Base-by-base conservation (phyloP, 129 eudicot genomes). In the Daucus carota region DNA sequence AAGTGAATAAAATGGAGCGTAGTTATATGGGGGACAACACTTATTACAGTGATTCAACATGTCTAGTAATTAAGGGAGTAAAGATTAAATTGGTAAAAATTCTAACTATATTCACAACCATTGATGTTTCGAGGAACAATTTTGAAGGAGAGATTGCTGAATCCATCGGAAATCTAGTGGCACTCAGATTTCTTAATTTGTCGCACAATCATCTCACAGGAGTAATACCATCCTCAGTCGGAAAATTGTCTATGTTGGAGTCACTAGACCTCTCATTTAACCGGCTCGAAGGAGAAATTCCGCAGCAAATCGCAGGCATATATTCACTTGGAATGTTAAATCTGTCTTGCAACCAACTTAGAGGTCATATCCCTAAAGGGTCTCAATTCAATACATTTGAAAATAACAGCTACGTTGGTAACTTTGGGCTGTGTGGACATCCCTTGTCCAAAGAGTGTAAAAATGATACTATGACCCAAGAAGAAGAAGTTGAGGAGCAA, bases 111-210 rank as follows among this genome's bases (percentile, higher is more conserved):
- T 68, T 78, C 8, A n/a, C 74, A 34, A 15, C 40, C 18, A 40
- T 78, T 17, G 82, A 82, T 68, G 15, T 82, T 2, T 78, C 85
- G 29, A 50, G 38, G 22, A 82, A 82, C 50, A 41, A 54, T 11
- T 82, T 82, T 67, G 32, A 20, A 9, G 83, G 80, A 2, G 13
- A 15, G 11, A 69, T 83, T 28, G 63, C 71, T 13, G 34, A 43
- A 22, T 43, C 11, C 36, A 42, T 8, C 5, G 70, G 41, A n/a
- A 8, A 54, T 5, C 13, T 54, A 22, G 1, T n/a, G 0, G 22
- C n/a, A 9, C 63, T 54, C 13, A n/a, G 63, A n/a, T 54, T 1
- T 54, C 63, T 54, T 29, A 54, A n/a, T 54, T 1, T 54, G 0
- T 54, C 33, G 0, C 24, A 12, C 54, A 40, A 72, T 22, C 4